Base-by-base conservation (phyloP, 2,329 filamentous ascomycete genomes). In the Colletotrichum gloeosporioides region DNA sequence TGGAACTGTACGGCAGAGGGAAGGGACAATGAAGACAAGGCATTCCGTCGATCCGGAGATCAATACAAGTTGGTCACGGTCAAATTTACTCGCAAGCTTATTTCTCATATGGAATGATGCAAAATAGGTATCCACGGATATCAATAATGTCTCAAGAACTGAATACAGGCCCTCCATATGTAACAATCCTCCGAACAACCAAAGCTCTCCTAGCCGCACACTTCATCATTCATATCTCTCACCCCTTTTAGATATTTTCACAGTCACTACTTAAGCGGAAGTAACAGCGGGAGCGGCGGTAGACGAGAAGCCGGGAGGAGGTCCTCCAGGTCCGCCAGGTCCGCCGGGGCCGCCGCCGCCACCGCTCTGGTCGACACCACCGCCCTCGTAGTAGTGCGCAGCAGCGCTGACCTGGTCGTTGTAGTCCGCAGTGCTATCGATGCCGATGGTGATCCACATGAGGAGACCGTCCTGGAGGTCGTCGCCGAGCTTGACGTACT, bases 401-500 rank as follows among this genome's bases (percentile, higher is more conserved):
- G 74, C 74, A 9, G 74, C 65, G n/a, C 49, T 39, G 61, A 74
- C 72, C 8, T 75, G 77, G 63, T 72, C 72, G 63, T 63, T 72
- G 61, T 67, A 63, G 71, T 77, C 39, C 27, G 79, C 75, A 13
- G 79, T 77, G 31, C 81, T 80, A 78, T 90, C 86, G 65, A 92
- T 86, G 12, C 88, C 90, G 64, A 91, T 84, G 4, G 87, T 85
- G 69, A 92, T 88, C 90, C 90, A 92, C 4, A 85, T 89, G 66
- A 92, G 86, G 32, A 92, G 79, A 22, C 90, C 90, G 53, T 92
- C 89, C 1, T 79, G 76, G 12, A 90, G 79, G 44, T 83, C 83
- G 34, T 92, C 88, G 0, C 91, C 91, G 6, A 93, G 86, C 4
- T 89, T 85, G 15, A 90, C 88, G 78, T 92, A 93, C 80, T 92